A percentile compares a stretch with the other conserved stretches of the same genome.
These are phyloP conservation scores for Pneumocystis canis DNA, from an alignment of 1,139 yeast genomes.

Conservation along the genomic window DNA sequence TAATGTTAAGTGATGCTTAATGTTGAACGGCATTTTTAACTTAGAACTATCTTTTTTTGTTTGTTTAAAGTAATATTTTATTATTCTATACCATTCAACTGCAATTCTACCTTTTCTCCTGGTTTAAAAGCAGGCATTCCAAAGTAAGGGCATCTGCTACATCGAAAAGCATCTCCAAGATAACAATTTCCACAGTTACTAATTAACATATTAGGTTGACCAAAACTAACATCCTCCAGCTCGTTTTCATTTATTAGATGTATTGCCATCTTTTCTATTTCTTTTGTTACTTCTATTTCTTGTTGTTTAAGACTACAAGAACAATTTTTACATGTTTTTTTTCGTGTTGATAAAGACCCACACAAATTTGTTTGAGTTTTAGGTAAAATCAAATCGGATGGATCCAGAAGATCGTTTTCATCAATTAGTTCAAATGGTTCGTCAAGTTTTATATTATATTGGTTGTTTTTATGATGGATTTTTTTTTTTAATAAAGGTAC, in stretches of 20 bases:
- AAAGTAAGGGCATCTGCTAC: slow-evolving; percentile 93
- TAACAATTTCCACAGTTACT: slow-evolving; percentile 93
- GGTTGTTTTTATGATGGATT: not conserved
- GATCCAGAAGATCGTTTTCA: not conserved
- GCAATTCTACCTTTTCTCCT: not conserved
- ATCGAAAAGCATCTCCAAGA: slow-evolving; percentile 91
- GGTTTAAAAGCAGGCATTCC: slow-evolving; percentile 63
- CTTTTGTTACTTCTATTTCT: slow-evolving; percentile 22
- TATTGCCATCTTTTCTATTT: slow-evolving; percentile 23
- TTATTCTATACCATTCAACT: not conserved
- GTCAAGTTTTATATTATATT: not conserved
- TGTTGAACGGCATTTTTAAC: not conserved
- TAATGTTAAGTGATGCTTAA: too few species aligned
- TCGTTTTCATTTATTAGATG: slow-evolving; percentile 52
- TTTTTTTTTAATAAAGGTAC: not conserved
- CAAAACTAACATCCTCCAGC: slow-evolving; percentile 67
- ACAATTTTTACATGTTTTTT: slow-evolving; percentile 80
- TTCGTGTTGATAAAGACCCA: slow-evolving; percentile 33
- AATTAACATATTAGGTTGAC: slow-evolving; percentile 68
- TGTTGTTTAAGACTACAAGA: slow-evolving; percentile 87
- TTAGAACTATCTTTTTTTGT: not conserved
- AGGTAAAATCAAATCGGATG: not conserved
- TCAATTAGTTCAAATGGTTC: not conserved
- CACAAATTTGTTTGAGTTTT: not conserved
- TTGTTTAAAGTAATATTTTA: not conserved